Evolutionary conservation across 352 stramenopile species (phyloP), one percentile per base, ranked within the genome.

Genomic region (Pythium diclinum): DNA sequence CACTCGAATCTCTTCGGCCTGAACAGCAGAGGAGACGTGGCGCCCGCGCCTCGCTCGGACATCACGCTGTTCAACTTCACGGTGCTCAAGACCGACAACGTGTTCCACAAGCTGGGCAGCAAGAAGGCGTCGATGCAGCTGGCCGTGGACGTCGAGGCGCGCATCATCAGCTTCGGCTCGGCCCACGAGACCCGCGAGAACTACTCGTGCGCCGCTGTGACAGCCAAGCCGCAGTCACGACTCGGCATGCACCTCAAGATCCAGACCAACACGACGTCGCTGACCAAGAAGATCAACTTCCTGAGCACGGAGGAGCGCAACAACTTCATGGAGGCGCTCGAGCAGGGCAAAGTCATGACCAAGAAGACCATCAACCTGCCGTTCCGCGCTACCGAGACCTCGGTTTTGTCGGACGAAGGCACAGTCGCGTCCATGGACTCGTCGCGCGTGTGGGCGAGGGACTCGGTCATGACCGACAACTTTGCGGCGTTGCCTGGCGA

Each of bases 261-360:
- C 62, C 84, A 93, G 70, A 92, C 81, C 5, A 74, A 74, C 33
- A 83, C 79, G 33, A 79, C 79, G n/a, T 79, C 81, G 34, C 67
- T 93, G 34, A 95, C 75, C 69, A 90, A 91, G 65, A 94, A 93
- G 61, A 90, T 95, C 63, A 91, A 79, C 10, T 94, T 95, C 44
- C 81, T 89, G 59, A 91, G 82, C 68, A 87, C 72, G 0, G 87
- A 95, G 59, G 85, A 94, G 67, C 87, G 87, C 25, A 68, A 78
- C 32, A 91, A 89, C 54, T 95, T 95, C 48, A 74, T 93, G 38
- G 79, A 92, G 54, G 81, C 82, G 53, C 74, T 94, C 13, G 85
- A 94, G 61, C 74, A 92, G 47, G 87, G 83, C 69, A 92, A 92
- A 48, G 85, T 92, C 57, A 93, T 91, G 80, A 83, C 80, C 61